Evolutionary conservation across 306 rosid genomes (phyloP), one percentile per base, ranked within the genome.

Genomic region (Quercus bicolor): DNA sequence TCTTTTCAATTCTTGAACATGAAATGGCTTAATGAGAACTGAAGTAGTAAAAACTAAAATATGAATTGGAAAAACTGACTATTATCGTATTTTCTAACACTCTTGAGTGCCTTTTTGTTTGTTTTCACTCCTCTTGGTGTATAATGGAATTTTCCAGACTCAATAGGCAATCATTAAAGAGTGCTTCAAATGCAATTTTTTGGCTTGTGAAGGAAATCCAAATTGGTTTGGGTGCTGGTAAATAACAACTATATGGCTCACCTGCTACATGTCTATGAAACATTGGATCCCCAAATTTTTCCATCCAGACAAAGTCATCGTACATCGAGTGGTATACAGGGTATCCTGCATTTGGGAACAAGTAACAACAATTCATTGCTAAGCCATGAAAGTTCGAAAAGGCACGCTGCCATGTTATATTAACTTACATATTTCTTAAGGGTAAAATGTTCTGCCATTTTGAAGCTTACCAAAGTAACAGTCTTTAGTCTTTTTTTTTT

Each of bases 221-320:
- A 15, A 26, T 26, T 28, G 62, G 10, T 10, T 34, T 66, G 23
- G 48, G n/a, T 66, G 21, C 24, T 66, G 52, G 51, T 34, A 18
- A 13, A 23, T 18, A 66, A 72, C 53, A 28, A 28, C 10, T 28
- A 24, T 19, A 40, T 70, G 56, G 56, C 83, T 60, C 61, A 92
- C 94, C 97, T 92, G 97, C 90, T 81, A 86, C 94, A 83, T 92
- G 93, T 53, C 91, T 90, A 16, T 78, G 91, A 85, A 92, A 90
- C 84, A 81, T 77, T 37, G 94, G 94, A 85, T 92, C 93, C 2
- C 94, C 97, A 56, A 85, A 92, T 26, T 88, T 92, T 82, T 87
- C 55, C 97, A 90, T 88, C 97, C 94, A 92, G 73, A 78, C 45
- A 43, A 87, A 92, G 85, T 90, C 93, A 85, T 92, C 93, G 66